These are phyloP conservation scores for Termitomyces sp. DNA, from an alignment of 768 basidiomycete species.

Conservation along the genomic window DNA sequence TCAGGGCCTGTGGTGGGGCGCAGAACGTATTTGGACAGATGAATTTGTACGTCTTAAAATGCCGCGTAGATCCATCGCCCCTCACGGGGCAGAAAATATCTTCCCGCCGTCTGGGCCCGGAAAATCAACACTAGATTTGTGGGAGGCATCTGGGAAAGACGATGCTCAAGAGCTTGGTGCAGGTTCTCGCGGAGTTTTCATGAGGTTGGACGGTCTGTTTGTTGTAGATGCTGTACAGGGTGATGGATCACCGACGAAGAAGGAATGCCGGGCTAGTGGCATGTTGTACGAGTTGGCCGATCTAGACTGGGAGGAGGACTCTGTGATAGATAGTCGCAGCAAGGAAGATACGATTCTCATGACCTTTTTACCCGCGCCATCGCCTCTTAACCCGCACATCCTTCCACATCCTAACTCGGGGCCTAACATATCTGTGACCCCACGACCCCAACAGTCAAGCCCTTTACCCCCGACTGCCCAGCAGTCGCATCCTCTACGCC, in stretches of 20 bases:
- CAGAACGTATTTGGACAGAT: conserved; percentile 82
- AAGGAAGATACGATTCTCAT: neutral
- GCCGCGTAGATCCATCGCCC: conserved; percentile 60
- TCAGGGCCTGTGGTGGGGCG: conserved; percentile 88
- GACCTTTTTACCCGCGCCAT: conserved; percentile 18
- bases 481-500: conserved; percentile 17
- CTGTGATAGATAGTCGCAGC: neutral
- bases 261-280: conserved; percentile 66
- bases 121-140: conserved; percentile 22
- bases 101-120: conserved; percentile 57
- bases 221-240: conserved; percentile 46
- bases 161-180: conserved; percentile 41
- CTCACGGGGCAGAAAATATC: conserved; percentile 55
- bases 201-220: conserved; percentile 63
- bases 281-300: conserved; percentile 78
- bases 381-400: conserved; percentile 24
- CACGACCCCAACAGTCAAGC: conserved; percentile 3
- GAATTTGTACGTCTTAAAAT: conserved; percentile 79
- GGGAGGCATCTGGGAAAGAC: conserved; percentile 18
- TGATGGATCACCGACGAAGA: conserved; percentile 33
- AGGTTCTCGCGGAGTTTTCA: conserved; percentile 59
- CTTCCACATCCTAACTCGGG: conserved; percentile 22
- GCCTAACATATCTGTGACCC: conserved; percentile 4
- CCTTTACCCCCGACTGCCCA: conserved; percentile 8
- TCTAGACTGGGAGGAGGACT: conserved; percentile 54